These are phyloP conservation scores for Trichoderma sp. DNA, from an alignment of 2,329 filamentous ascomycete genomes.

Conservation along the genomic window DNA sequence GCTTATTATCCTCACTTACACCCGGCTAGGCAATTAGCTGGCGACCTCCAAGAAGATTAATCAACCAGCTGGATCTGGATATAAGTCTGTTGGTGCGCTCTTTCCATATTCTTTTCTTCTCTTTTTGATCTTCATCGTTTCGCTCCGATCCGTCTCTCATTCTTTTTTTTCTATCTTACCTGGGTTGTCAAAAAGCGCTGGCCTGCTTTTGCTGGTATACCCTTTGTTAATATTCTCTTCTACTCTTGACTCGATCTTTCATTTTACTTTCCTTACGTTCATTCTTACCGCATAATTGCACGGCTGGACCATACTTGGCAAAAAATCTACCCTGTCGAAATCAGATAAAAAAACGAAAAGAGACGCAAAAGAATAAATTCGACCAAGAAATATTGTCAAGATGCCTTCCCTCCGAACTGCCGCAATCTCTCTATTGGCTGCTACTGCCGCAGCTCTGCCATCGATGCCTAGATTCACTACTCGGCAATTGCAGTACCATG, in stretches of 20 bases:
- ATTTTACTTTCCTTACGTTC: conserved; percentile 14
- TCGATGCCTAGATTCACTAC: conserved; percentile 49
- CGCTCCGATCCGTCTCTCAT: conserved; percentile 23
- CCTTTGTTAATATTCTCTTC: conserved; percentile 29
- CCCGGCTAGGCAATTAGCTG: conserved; percentile 9
- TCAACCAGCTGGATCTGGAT: conserved; percentile 21
- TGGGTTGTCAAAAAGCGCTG: conserved; percentile 32
- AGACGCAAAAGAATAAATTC: conserved; percentile 31
- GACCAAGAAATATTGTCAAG: conserved; percentile 31
- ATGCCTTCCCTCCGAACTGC: conserved; percentile 48
- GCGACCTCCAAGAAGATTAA: not conserved
- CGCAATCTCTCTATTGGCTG: conserved; percentile 51
- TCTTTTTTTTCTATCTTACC: conserved; percentile 12
- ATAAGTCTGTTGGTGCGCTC: conserved; percentile 11
- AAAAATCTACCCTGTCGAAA: conserved; percentile 2
- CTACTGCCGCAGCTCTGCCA: conserved; percentile 53
- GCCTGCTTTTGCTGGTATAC: conserved; percentile 31
- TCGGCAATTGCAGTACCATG: conserved; percentile 52
- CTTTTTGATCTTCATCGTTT: conserved; percentile 27
- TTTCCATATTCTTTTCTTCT: not conserved
- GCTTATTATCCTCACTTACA: conserved; percentile 10
- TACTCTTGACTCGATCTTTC: conserved; percentile 23
- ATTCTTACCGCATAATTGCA: not conserved
- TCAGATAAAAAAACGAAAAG: not conserved
- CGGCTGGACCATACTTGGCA: conserved; percentile 24